Conservation (phyloP, 2,329 filamentous ascomycete genomes). For the Penicillium sp. region DNA sequence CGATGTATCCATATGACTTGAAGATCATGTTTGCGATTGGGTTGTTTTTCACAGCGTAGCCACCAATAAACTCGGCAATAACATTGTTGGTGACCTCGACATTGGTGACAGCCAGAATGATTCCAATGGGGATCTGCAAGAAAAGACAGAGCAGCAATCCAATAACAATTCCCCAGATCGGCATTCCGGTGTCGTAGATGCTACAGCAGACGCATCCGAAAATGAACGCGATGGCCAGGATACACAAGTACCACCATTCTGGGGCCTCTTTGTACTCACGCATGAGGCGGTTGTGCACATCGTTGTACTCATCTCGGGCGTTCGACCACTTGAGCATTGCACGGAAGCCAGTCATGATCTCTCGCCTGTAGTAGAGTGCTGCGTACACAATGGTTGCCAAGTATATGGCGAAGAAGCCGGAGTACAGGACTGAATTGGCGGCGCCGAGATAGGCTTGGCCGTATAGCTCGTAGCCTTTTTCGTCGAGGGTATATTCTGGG, state of each 20-base stretch:
- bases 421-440: constrained; percentile 53
- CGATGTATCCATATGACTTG: constrained; percentile 51
- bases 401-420: constrained; percentile 58
- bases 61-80: constrained; percentile 55
- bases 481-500: constrained; percentile 46
- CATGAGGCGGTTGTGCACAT: constrained; percentile 54
- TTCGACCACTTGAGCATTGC: constrained; percentile 44
- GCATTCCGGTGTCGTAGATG: constrained; percentile 50
- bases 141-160: constrained; percentile 52
- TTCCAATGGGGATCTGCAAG: constrained; percentile 47
- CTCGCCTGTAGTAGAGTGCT: constrained; percentile 53
- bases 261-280: constrained; percentile 51
- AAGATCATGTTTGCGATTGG: constrained; percentile 57
- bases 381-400: constrained; percentile 54
- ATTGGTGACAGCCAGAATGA: constrained; percentile 44
- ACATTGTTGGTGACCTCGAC: constrained; percentile 58
- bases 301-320: constrained; percentile 31
- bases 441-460: constrained; percentile 55
- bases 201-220: constrained; percentile 51
- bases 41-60: constrained; percentile 53
- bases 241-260: constrained; percentile 56
- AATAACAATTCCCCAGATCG: constrained; percentile 54
- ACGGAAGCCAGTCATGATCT: constrained; percentile 53
- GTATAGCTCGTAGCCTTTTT: constrained; percentile 49
- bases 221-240: constrained; percentile 49